Evolutionary conservation across 2,329 filamentous ascomycete genomes (phyloP).

Genomic region (Zasmidium citrigriseum): DNA sequence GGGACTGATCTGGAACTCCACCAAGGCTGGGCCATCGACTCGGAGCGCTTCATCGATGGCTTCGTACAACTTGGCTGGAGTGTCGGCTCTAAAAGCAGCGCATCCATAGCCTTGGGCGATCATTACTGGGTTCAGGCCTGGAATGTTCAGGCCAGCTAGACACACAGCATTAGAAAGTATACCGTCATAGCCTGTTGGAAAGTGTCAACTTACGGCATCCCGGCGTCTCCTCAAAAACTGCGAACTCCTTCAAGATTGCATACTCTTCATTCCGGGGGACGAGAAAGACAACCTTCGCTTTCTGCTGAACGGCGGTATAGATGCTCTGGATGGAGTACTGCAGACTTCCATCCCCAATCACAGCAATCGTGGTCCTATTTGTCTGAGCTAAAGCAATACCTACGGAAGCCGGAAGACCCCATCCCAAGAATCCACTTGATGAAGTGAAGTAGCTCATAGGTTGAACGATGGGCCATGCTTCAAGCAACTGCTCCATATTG

Average conservation of each 20-base stretch:
- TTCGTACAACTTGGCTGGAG: neutral
- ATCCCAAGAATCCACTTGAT: neutral
- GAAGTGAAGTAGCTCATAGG: neutral
- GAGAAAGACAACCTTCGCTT: constrained; percentile 1
- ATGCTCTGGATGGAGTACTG: constrained; percentile 8
- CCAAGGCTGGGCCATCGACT: neutral
- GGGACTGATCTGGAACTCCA: neutral
- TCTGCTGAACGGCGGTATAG: constrained; percentile 3
- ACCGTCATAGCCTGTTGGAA: neutral
- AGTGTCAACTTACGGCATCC: neutral
- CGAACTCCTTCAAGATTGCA: constrained; percentile 8
- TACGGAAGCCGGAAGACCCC: neutral
- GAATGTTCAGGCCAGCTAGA: constrained; percentile 4
- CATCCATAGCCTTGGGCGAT: constrained; percentile 1
- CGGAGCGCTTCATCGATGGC: neutral
- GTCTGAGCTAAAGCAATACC: neutral
- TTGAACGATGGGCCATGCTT: neutral
- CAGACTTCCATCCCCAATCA: constrained; percentile 3
- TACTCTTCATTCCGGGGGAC: constrained; percentile 7
- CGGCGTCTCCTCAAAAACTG: constrained; percentile 1
- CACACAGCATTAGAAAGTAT: neutral
- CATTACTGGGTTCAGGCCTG: neutral
- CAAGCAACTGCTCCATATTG: neutral
- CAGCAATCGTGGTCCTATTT: neutral
- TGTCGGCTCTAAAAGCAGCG: neutral